Evolutionary conservation across 2,329 filamentous ascomycete species (phyloP), one percentile per base, ranked within the genome.

Genomic region (Aspergillus tanneri): DNA sequence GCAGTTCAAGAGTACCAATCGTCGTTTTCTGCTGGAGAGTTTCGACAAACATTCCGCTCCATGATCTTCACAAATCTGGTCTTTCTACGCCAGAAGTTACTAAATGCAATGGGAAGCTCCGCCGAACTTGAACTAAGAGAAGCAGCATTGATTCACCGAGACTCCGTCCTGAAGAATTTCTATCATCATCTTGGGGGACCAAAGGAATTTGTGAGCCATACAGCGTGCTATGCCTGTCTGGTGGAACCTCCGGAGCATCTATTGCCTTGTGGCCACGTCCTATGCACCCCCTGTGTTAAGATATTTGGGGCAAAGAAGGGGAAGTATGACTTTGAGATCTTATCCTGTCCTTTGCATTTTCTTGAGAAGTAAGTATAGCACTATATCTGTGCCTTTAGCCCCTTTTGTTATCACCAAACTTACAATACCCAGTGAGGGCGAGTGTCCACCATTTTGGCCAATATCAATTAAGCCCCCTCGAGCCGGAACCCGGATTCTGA

Each of bases 51-150:
- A 25, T 41, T 27, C 14, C 38, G 38, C n/a, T 14, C 10, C 10
- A 41, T 41, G 38, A 41, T 27, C 10, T 41, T n/a, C 38, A 41
- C 25, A 11, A 41, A 41, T 23, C 23, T 41, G n/a, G 25, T 9
- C 7, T 21, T 23, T 16, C 19, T 41, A 14, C 11, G 25, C 22
- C 10, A n/a, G 22, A 41, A 41, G 22, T 21, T 40, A 10, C 9
- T 23, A 9, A 11, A 22, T 8, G 37, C 11, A 1, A 40, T 21
- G 2, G 21, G 37, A 25, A 10, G 16, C 19, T 40, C 37, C 10
- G 22, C 16, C 11, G 21, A 40, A 11, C 18, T n/a, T 11, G 37
- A 40, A 24, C 16, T 40, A 11, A 27, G 24, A 11, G 18, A 40
- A 8, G 37, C 37, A 14, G 37, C 37, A 4, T 5, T 24, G n/a